These are phyloP conservation scores for Pseudozyma hubeiensis DNA, from an alignment of 1,284 basidiomycete species.

Conservation along the genomic window DNA sequence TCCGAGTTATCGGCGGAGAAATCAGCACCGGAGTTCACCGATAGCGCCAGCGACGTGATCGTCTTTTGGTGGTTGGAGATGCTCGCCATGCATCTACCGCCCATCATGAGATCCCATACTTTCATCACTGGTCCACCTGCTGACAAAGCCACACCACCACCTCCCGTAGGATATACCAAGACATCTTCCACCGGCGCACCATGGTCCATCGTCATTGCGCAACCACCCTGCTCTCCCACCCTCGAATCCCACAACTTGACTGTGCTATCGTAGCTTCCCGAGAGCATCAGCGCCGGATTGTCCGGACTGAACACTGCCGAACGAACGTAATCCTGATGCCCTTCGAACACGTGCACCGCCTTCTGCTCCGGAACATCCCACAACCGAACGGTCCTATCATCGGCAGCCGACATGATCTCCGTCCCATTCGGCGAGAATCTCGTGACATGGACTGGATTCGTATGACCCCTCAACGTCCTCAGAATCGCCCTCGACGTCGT, in stretches of 20 bases:
- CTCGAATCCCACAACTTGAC: constrained; percentile 89
- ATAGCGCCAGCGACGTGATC: constrained; percentile 79
- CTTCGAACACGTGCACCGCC: constrained; percentile 80
- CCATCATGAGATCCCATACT: constrained; percentile 94
- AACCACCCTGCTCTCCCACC: constrained; percentile 55
- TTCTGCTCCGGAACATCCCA: constrained; percentile 96
- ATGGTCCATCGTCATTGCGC: constrained; percentile 67
- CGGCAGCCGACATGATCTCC: constrained; percentile 91
- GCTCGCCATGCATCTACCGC: constrained; percentile 74
- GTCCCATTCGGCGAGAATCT: constrained; percentile 87
- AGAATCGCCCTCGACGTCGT: constrained; percentile 93
- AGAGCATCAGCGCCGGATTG: constrained; percentile 86
- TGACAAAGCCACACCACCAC: constrained; percentile 83
- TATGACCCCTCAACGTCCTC: constrained; percentile 89
- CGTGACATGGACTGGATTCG: constrained; percentile 89
- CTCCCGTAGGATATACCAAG: constrained; percentile 83
- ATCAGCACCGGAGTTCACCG: constrained; percentile 59
- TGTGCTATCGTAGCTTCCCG: constrained; percentile 94
- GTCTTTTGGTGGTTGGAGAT: constrained; percentile 93
- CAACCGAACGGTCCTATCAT: constrained; percentile 91
- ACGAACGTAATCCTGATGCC: constrained; percentile 95
- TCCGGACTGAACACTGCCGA: constrained; percentile 85
- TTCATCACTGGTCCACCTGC: constrained; percentile 92
- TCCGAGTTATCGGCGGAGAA: constrained; percentile 33
- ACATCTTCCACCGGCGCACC: constrained; percentile 87